phyloP scores from a whole-genome alignment of 2,329 filamentous ascomycete genomes.

The Colletotrichum euphorbiae region DNA sequence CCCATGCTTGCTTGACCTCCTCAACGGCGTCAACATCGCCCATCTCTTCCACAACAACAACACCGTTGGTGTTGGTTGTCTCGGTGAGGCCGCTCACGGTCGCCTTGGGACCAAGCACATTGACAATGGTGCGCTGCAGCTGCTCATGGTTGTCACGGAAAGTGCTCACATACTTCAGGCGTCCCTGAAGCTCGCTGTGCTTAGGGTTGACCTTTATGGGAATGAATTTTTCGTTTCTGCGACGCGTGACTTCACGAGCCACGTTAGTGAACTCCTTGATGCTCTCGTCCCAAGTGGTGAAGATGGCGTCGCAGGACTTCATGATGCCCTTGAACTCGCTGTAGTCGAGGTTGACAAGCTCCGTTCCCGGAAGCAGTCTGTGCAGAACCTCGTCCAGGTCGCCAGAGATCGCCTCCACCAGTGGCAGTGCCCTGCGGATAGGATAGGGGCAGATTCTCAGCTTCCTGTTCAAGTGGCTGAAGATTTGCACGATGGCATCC shows the following conservation, averaged over 20 bases:
- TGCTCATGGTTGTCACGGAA: conserved; percentile 99
- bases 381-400: conserved; percentile 92
- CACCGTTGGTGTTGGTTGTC: conserved; percentile 65
- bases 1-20: conserved; percentile 95
- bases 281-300: conserved; percentile 93
- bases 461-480: conserved; percentile 97
- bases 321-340: conserved; percentile 89
- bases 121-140: conserved; percentile 94
- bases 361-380: conserved; percentile 83
- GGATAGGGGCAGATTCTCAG: conserved; percentile 96
- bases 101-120: conserved; percentile 86
- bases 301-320: conserved; percentile 85
- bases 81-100: conserved; percentile 67
- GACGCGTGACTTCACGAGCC: conserved; percentile 91
- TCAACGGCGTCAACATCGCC: conserved; percentile 97
- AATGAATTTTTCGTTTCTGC: conserved; percentile 97
- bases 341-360: conserved; percentile 92
- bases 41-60: conserved; percentile 88
- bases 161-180: conserved; percentile 91
- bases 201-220: conserved; percentile 94
- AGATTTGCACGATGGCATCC: conserved; percentile 90
- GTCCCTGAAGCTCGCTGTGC: conserved; percentile 88
- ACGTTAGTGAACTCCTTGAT: conserved; percentile 98
- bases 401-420: conserved; percentile 97
- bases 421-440: conserved; percentile 86